Percentiles rank a stretch among this genome's conserved stretches.
These are phyloP conservation scores for Biscogniauxia marginata DNA, from an alignment of 2,329 filamentous ascomycete genomes.

Conservation along the genomic window DNA sequence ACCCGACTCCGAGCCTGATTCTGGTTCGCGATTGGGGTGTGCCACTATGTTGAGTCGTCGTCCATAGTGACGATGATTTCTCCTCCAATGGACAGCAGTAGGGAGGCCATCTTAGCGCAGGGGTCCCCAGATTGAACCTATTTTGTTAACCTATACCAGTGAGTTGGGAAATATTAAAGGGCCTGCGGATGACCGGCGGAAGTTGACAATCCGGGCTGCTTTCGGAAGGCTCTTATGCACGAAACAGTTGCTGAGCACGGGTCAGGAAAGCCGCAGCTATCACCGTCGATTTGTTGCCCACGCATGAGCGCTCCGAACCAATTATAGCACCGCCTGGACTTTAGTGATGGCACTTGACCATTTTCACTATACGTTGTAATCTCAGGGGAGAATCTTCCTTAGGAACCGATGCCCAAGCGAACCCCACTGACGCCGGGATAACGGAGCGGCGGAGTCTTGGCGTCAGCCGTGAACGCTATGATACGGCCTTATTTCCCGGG, in stretches of 20 bases:
- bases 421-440: constrained; percentile 8
- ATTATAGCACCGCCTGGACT: background rate
- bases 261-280: no score
- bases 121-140: constrained; percentile 9
- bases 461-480: background rate
- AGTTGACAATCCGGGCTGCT: constrained; percentile 24
- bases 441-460: constrained; percentile 9
- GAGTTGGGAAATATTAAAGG: constrained; percentile 16
- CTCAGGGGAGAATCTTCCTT: background rate
- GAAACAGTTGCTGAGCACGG: background rate
- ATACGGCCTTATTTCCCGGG: background rate
- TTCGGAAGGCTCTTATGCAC: constrained; percentile 16
- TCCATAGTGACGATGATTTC: constrained; percentile 3
- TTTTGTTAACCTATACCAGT: constrained; percentile 10
- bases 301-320: background rate
- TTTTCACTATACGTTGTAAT: no score
- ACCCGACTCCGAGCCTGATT: no score
- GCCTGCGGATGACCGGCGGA: constrained; percentile 20
- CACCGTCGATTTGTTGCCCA: background rate
- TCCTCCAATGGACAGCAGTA: constrained; percentile 8
- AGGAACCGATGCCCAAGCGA: constrained; percentile 2
- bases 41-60: background rate
- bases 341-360: background rate
- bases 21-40: no score
- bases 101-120: constrained; percentile 5